Evolutionary conservation across 345 rosid species (phyloP).

Genomic region (Euphorbia pulcherrima): DNA sequence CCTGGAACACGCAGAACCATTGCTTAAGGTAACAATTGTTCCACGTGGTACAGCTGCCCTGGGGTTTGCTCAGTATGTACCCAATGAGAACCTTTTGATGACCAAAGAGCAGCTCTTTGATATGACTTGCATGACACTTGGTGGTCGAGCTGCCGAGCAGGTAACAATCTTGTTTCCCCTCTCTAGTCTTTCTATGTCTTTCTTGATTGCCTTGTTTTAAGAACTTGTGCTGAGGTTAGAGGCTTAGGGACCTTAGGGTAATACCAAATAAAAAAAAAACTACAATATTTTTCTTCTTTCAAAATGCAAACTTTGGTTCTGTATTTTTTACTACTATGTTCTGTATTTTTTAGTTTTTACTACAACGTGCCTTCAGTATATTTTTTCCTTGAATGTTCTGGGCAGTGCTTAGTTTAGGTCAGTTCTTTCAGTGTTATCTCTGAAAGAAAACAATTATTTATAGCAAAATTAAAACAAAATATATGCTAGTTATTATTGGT

Average conservation of each 20-base stretch:
- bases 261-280: too few relatives aligned
- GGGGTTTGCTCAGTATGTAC: constrained; percentile 95
- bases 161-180: constrained; percentile 25
- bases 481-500: too few relatives aligned
- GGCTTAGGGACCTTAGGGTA: not conserved
- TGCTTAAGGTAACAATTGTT: constrained; percentile 89
- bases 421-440: too few relatives aligned
- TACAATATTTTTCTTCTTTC: not conserved
- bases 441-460: too few relatives aligned
- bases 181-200: not conserved
- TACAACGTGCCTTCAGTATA: too few relatives aligned
- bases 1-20: constrained; percentile 94
- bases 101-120: constrained; percentile 96
- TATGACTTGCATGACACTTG: constrained; percentile 95
- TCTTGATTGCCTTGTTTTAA: not conserved
- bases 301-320: not conserved
- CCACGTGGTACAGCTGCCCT: constrained; percentile 97
- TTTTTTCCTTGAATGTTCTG: too few relatives aligned
- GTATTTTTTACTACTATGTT: too few relatives aligned
- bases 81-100: constrained; percentile 89
- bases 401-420: too few relatives aligned
- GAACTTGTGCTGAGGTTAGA: not conserved
- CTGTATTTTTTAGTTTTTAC: too few relatives aligned
- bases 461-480: too few relatives aligned
- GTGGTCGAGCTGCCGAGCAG: constrained; percentile 98